Evolutionary conservation across 176 grass and related monocot genomes (phyloP), one percentile per base, ranked within the genome.

Genomic region (Guadua angustifolia): DNA sequence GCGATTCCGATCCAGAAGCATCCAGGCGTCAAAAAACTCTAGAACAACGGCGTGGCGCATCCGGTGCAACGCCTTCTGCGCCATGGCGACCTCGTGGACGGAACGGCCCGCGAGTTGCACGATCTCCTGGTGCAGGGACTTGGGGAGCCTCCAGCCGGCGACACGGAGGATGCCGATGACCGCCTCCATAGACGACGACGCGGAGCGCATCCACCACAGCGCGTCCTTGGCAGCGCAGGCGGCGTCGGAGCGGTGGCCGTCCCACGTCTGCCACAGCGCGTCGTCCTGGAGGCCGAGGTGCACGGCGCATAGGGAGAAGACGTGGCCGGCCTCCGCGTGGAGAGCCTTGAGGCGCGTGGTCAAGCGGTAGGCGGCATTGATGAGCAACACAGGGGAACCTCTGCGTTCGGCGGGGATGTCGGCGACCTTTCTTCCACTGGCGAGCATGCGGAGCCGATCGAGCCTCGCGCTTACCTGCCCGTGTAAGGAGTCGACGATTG

Each of bases 141-240:
- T 42, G 55, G 2, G 33, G 53, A 1, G 19, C 19, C 19, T 57
- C 18, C 19, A 57, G 18, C 19, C 1, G 53, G 6, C 1, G 53
- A 32, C 5, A 53, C 73, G 65, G 53, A 83, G 56, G 55, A 78
- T 83, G 80, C 77, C 80, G 44, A 65, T 45, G 66, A 57, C 65
- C 33, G 80, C 86, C 0, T 66, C 36, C 22, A 14, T 4, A 1
- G 80, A 66, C 45, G 80, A 64, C 18, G 74, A 25, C 17, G 80
- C 80, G 80, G 73, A 64, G 18, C 65, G 51, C 44, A 88, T 57
- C 45, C 56, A 16, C 44, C 22, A 46, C 13, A 83, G 74, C 36
- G 80, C 86, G 80, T 78, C 74, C 45, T 83, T 80, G 44, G 42
- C 16, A 32, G 44, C 43, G 9, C 16, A 24, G 66, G 53, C 35